Percentiles rank a stretch among this genome's conserved stretches.
Conservation (phyloP, 2,329 filamentous ascomycete genomes). For the Fusarium clavum region DNA sequence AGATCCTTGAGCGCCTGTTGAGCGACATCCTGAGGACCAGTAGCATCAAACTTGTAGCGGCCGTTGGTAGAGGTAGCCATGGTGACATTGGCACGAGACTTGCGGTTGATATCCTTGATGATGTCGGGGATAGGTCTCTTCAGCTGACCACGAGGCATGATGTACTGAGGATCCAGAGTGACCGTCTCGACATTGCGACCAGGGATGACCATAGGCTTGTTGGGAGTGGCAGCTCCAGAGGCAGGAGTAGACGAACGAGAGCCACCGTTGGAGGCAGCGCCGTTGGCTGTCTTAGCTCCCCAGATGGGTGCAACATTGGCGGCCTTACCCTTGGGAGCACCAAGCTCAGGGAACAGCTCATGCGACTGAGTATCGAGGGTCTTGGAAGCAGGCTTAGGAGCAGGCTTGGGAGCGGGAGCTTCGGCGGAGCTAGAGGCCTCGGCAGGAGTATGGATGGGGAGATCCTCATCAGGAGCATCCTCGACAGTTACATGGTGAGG, state of each 20-base stretch:
- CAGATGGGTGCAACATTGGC: slow-evolving; percentile 78
- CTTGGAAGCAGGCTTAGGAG: slow-evolving; percentile 70
- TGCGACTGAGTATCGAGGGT: slow-evolving; percentile 84
- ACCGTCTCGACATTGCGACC: slow-evolving; percentile 85
- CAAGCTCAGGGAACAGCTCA: slow-evolving; percentile 93
- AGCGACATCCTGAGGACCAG: slow-evolving; percentile 84
- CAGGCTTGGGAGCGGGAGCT: slow-evolving; percentile 68
- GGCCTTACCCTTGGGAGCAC: slow-evolving; percentile 74
- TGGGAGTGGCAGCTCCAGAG: slow-evolving; percentile 64
- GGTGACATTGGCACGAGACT: slow-evolving; percentile 86
- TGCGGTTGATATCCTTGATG: slow-evolving; percentile 91
- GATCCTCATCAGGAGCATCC: slow-evolving; percentile 84
- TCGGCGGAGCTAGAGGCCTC: slow-evolving; percentile 60
- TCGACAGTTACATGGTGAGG: slow-evolving; percentile 77
- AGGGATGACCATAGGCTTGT: slow-evolving; percentile 75
- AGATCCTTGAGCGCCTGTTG: slow-evolving; percentile 91
- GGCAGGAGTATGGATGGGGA: slow-evolving; percentile 65
- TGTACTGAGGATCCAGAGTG: slow-evolving; percentile 77
- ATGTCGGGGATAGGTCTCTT: slow-evolving; percentile 88
- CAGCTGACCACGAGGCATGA: slow-evolving; percentile 80
- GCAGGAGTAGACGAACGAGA: slow-evolving; percentile 73
- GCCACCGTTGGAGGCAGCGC: slow-evolving; percentile 65
- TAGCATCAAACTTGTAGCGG: slow-evolving; percentile 83
- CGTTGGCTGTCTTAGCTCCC: slow-evolving; percentile 75
- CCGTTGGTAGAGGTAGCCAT: slow-evolving; percentile 79